Evolutionary conservation across 1,284 basidiomycete species (phyloP).

Genomic region (Ustanciosporium gigantosporum): DNA sequence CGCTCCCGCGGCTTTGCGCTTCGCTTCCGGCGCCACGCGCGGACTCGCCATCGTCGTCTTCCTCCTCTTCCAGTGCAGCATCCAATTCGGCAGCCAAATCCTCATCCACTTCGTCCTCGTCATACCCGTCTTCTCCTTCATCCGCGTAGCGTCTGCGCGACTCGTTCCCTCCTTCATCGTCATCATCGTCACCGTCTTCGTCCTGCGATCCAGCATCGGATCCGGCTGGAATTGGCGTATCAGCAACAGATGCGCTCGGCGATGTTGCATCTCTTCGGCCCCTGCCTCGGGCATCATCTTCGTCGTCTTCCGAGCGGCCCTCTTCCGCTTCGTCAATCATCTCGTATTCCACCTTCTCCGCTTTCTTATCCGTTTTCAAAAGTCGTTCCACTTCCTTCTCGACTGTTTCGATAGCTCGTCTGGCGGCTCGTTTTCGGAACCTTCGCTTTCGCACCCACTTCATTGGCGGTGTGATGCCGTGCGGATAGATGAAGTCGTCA

Average conservation of each 20-base stretch:
- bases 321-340: conserved; percentile 55
- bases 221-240: conserved; percentile 24
- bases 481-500: conserved; percentile 96
- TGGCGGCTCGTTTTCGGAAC: conserved; percentile 86
- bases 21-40: conserved; percentile 55
- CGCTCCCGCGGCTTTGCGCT: conserved; percentile 46
- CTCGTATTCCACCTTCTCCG: conserved; percentile 68
- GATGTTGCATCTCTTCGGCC: conserved; percentile 45
- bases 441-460: conserved; percentile 87
- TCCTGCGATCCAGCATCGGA: conserved; percentile 27
- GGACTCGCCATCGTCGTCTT: conserved; percentile 68
- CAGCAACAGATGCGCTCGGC: conserved; percentile 18
- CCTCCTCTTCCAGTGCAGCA: conserved; percentile 64
- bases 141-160: conserved; percentile 60
- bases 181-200: conserved; percentile 24
- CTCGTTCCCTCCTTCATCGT: conserved; percentile 60
- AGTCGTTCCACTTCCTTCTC: conserved; percentile 94
- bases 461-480: conserved; percentile 92
- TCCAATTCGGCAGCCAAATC: conserved; percentile 63
- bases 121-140: conserved; percentile 67
- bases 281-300: conserved; percentile 26
- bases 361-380: conserved; percentile 80
- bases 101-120: conserved; percentile 68
- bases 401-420: conserved; percentile 91
- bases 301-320: conserved; percentile 43